Conservation (phyloP, 805 yeast genomes). For the Vanderwaltozyma yarrowii region DNA sequence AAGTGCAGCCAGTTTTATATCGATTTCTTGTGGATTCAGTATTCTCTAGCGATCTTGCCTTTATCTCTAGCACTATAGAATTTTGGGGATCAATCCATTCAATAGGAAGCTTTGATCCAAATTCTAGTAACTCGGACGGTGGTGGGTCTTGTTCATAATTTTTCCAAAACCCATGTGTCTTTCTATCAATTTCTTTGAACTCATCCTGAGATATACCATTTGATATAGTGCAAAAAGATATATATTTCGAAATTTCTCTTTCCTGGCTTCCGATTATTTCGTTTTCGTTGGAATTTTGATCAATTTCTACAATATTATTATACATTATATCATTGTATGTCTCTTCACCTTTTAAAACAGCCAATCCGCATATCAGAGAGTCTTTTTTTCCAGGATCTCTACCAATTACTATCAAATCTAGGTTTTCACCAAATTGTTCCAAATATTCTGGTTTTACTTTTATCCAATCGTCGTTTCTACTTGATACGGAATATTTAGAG, state of each 20-base stretch:
- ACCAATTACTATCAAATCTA: slow-evolving; percentile 75
- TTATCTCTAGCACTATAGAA: slow-evolving; percentile 72
- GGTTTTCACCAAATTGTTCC: slow-evolving; percentile 74
- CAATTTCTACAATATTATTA: neutral
- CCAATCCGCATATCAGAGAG: slow-evolving; percentile 64
- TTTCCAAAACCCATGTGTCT: slow-evolving; percentile 55
- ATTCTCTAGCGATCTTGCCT: slow-evolving; percentile 61
- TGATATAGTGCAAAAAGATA: slow-evolving; percentile 69
- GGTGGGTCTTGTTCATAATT: slow-evolving; percentile 32
- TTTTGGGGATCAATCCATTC: slow-evolving; percentile 74
- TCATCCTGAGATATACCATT: slow-evolving; percentile 70
- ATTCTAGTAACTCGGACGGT: slow-evolving; percentile 35
- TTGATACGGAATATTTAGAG: slow-evolving; percentile 51
- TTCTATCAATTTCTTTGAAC: slow-evolving; percentile 44
- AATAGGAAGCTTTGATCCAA: slow-evolving; percentile 54
- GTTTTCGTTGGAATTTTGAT: neutral
- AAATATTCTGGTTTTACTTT: slow-evolving; percentile 88
- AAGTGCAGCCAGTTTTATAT: slow-evolving; percentile 58
- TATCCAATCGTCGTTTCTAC: slow-evolving; percentile 60
- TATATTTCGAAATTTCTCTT: slow-evolving; percentile 29
- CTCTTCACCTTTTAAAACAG: slow-evolving; percentile 33
- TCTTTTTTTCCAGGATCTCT: slow-evolving; percentile 60
- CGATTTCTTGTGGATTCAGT: slow-evolving; percentile 33
- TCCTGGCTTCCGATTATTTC: slow-evolving; percentile 1
- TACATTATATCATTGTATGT: slow-evolving; percentile 2